Evolutionary conservation across 2,329 filamentous ascomycete species (phyloP), one percentile per base, ranked within the genome.

Genomic region (Parastagonospora nodorum): DNA sequence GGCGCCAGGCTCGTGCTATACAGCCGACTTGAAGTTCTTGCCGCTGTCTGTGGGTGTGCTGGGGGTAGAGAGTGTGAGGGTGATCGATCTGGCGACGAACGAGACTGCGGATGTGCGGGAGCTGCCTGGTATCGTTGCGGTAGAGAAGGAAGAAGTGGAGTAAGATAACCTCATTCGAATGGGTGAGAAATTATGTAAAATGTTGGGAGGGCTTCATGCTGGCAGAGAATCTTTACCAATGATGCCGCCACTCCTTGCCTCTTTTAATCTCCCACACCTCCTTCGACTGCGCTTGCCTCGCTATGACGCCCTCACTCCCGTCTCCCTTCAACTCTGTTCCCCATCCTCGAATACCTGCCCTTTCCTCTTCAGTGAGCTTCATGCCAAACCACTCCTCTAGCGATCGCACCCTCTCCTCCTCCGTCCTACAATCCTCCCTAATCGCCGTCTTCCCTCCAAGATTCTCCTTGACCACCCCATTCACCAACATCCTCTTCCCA

Each of bases 31-130:
- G 60, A 83, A 84, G 59, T 92, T 93, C 58, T 76, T 92, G 45
- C 86, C 89, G 4, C 75, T 92, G 45, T 74, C 73, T 45, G 79
- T 83, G 41, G 90, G 89, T 0, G 80, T 90, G 29, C 79, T 90
- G 28, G 80, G 82, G n/a, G 72, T 93, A 2, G 89, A 92, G 61
- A 86, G 86, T 2, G 79, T 93, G 15, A 79, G 88, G 42, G 83
- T 93, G 1, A 80, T 92, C 3, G 90, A 94, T 69, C 69, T 93
- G 52, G 83, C 79, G 16, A 88, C 84, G 30, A 86, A 90, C 64
- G 88, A 92, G 74, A 87, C 89, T 66, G 86, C 90, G 3, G 89
- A 93, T 71, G 85, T 92, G 47, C 81, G 84, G 53, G 88, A 93
- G 54, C 69, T 94, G 57, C 90, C 90, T 0, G 85, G 82, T 38